A percentile compares a stretch with the other conserved stretches of the same genome.
Conservation (phyloP, 306 rosid genomes). For the Calophaca sinica region DNA sequence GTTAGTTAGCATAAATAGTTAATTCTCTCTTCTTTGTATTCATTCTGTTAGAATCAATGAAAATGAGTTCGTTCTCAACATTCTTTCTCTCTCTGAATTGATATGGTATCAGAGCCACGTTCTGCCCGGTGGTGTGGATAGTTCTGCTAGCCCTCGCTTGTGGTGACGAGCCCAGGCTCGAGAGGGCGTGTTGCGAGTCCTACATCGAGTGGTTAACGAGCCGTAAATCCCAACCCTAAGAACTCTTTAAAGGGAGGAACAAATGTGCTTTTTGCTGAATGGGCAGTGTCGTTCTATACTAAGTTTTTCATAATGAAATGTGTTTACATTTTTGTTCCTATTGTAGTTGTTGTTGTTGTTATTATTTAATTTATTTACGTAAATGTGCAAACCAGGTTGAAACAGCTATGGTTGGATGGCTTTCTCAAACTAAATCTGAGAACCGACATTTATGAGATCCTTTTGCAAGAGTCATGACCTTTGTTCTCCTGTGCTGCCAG, state of each 20-base stretch:
- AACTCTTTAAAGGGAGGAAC: not conserved
- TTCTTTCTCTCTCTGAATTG: too few relatives aligned
- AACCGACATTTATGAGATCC: slow-evolving; percentile 94
- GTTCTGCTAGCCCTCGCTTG: too few relatives aligned
- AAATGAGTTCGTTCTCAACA: too few relatives aligned
- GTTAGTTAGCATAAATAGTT: too few relatives aligned
- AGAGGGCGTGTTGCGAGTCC: too few relatives aligned
- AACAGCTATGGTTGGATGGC: slow-evolving; percentile 92
- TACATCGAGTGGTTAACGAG: too few relatives aligned
- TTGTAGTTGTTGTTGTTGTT: not conserved
- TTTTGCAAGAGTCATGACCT: slow-evolving; percentile 68
- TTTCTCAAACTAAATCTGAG: slow-evolving; percentile 87
- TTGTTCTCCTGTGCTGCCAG: slow-evolving; percentile 2
- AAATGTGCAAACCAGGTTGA: slow-evolving; percentile 67
- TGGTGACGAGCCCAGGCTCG: too few relatives aligned
- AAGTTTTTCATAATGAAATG: not conserved
- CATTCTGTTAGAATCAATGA: too few relatives aligned
- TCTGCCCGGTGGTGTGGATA: too few relatives aligned
- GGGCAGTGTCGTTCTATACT: not conserved
- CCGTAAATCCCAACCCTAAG: not conserved
- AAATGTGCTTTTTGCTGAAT: not conserved
- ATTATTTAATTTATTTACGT: slow-evolving; percentile 12
- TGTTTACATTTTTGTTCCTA: slow-evolving; percentile 2
- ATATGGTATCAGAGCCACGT: too few relatives aligned
- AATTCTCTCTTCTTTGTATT: too few relatives aligned